Base-by-base conservation (phyloP, 805 yeast genomes). In the Sugiyamaella boreocaroliniensis region DNA sequence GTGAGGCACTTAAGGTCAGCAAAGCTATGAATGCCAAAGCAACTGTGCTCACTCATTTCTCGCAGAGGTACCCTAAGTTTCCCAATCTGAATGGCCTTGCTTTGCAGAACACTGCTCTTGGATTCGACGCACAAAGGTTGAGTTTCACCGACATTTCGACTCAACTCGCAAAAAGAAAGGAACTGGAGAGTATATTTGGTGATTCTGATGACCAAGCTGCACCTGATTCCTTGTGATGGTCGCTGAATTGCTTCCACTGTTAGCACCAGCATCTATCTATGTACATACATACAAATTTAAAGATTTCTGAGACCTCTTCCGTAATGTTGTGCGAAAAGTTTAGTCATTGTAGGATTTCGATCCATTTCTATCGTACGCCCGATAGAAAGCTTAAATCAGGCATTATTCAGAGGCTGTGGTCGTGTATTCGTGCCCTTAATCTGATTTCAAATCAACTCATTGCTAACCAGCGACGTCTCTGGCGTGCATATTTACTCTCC, bases 1-100 rank as follows among this genome's bases (percentile, higher is more conserved):
- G 85, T 18, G 98, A 92, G 64, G 98, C 98, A 0, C 74, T 90
- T 29, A 72, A 71, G 14, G 82, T 89, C 2, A 81, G 87, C 0
- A 73, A 77, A 51, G 67, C 72, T 40, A 92, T 93, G 98, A 69
- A 76, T 19, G 89, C 90, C 20, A 73, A 76, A 29, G 80, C 83
- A 57, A 68, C 89, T 26, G 72, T 93, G 4, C 71, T 93, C 43
- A 93, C 99, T 0, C 99, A 93, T 71, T 90, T 93, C 70, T 86
- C 96, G 53, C 95, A 93, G 58, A 76, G 99, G 57, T 93, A 88
- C 63, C 85, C 87, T 1, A 77, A 79, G 55, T 64, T 81, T 19
- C 83, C 81, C 10, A 55, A 58, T 7, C 32, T 60, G 4, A 56
- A 54, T 15, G 50, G 44, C 8, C 48, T 43, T 11, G 54, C 48